A percentile compares a stretch with the other conserved stretches of the same genome.
phyloP scores from a whole-genome alignment of 345 rosid species.

The Citrus sp. region DNA sequence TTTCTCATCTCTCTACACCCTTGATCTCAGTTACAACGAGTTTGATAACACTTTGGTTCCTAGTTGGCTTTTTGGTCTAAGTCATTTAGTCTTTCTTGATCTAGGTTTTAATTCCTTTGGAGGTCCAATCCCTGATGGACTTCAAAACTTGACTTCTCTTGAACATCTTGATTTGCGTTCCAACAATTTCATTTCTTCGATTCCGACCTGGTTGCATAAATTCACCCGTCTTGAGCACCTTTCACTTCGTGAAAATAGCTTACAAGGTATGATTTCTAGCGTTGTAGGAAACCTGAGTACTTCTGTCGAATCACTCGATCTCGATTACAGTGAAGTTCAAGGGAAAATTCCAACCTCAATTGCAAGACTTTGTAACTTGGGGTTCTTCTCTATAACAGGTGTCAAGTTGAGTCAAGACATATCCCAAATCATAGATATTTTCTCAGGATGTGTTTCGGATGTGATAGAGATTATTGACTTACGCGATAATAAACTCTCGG shows the following conservation, averaged over 20 bases:
- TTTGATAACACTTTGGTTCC: not conserved
- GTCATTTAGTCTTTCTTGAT: not conserved
- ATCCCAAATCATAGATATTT: not conserved
- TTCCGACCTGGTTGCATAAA: constrained; percentile 11
- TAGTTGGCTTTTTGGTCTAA: not conserved
- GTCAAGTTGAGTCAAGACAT: not conserved
- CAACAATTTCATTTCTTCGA: not conserved
- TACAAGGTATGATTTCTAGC: constrained; percentile 2
- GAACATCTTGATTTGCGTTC: not conserved
- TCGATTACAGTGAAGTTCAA: not conserved
- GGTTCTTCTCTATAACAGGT: not conserved
- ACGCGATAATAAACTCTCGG: accelerated
- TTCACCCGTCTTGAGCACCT: constrained; percentile 2
- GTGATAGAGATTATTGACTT: not conserved
- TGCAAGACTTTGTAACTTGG: constrained; percentile 7
- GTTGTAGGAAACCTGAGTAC: constrained; percentile 12
- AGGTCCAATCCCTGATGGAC: not conserved
- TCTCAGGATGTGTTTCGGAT: not conserved
- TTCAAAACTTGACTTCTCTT: constrained; percentile 10
- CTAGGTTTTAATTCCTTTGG: not conserved
- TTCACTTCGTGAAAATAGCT: not conserved
- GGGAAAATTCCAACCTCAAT: not conserved
- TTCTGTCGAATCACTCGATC: not conserved
- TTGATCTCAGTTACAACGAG: not conserved
- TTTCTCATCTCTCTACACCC: not conserved